Percentiles rank a stretch among this genome's conserved stretches.
phyloP scores from a whole-genome alignment of 768 basidiomycete genomes.

The Boletus reticuloceps region DNA sequence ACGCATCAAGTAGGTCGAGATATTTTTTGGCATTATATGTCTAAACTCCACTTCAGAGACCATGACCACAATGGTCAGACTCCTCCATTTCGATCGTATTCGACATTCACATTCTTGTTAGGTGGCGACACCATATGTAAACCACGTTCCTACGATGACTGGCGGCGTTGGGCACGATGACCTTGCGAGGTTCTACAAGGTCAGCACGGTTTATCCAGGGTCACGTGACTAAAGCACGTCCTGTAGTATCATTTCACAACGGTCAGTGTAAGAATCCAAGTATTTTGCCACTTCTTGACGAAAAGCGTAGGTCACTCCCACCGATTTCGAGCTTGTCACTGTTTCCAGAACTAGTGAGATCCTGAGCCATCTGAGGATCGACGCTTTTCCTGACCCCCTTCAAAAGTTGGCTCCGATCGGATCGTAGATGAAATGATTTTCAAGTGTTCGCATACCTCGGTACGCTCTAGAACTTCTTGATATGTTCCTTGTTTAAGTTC shows the following conservation, averaged over 20 bases:
- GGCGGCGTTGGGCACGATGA: conserved; percentile 45
- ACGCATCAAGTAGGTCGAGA: conserved; percentile 34
- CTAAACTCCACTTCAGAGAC: conserved; percentile 31
- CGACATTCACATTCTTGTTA: conserved; percentile 12
- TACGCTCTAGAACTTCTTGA: conserved; percentile 6
- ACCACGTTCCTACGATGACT: conserved; percentile 44
- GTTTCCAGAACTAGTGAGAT: conserved; percentile 40
- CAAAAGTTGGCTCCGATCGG: conserved; percentile 39
- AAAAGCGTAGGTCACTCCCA: conserved; percentile 36
- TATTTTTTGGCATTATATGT: background rate
- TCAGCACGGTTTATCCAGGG: conserved; percentile 5
- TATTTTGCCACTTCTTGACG: background rate
- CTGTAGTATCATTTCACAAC: conserved; percentile 39
- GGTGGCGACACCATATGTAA: conserved; percentile 42
- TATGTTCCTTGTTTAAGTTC: background rate
- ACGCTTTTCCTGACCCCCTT: background rate
- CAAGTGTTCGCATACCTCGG: conserved; percentile 40
- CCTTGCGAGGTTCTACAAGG: conserved; percentile 46
- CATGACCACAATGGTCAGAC: conserved; percentile 40
- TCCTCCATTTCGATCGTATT: background rate
- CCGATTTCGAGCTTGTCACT: conserved; percentile 38
- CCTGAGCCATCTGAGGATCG: background rate
- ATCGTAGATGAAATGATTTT: conserved; percentile 50
- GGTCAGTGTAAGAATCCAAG: conserved; percentile 14
- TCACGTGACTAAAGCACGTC: background rate